These are phyloP conservation scores for Trichoderma hamatum DNA, from an alignment of 2,329 filamentous ascomycete species.

Conservation along the genomic window DNA sequence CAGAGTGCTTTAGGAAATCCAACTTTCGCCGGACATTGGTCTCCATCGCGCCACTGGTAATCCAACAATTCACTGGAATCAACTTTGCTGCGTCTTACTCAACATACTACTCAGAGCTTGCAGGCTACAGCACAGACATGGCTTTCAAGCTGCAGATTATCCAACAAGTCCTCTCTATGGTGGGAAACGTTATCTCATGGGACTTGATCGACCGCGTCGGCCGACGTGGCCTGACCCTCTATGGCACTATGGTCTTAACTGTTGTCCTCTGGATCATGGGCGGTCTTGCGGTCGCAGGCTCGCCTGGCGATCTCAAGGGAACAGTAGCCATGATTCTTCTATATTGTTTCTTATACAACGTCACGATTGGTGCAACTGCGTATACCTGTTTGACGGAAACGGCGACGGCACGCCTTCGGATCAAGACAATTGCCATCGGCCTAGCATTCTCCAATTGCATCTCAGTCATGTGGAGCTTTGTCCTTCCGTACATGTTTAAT, in stretches of 20 bases:
- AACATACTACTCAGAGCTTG: neutral
- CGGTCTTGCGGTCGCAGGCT: neutral
- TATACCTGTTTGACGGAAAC: neutral
- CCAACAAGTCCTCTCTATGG: neutral
- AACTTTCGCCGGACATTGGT: neutral
- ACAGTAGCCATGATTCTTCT: neutral
- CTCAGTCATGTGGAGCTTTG: neutral
- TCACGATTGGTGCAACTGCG: neutral
- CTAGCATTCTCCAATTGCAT: neutral
- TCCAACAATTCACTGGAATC: neutral
- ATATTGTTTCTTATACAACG: neutral
- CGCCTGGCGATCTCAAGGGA: neutral
- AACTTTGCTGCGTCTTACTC: neutral
- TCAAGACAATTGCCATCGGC: neutral
- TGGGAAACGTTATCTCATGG: neutral
- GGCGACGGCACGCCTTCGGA: neutral
- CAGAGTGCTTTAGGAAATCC: neutral
- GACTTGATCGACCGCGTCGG: neutral
- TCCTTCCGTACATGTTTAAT: constrained; percentile 8
- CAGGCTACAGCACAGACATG: neutral
- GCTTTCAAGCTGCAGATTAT: neutral
- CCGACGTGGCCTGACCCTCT: neutral
- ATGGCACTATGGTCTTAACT: neutral
- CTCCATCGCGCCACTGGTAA: neutral
- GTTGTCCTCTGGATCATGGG: neutral